Evolutionary conservation across 73 alveolate species (phyloP).

Genomic region (Paramecium sonneborni): DNA sequence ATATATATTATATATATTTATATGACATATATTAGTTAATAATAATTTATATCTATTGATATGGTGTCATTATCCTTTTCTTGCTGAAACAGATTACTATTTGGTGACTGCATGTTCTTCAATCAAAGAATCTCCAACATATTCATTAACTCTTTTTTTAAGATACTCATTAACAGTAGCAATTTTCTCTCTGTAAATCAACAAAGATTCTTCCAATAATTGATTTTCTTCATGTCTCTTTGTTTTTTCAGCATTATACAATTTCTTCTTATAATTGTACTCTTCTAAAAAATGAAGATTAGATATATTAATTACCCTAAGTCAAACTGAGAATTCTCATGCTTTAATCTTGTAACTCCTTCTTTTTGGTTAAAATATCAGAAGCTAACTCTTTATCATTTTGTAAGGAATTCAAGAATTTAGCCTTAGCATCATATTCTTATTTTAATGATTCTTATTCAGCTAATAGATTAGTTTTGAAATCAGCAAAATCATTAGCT

Average conservation of each 20-base stretch:
- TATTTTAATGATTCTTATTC: conserved; percentile 52
- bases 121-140: conserved; percentile 47
- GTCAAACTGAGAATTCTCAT: conserved; percentile 54
- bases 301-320: not conserved
- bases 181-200: conserved; percentile 44
- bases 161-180: conserved; percentile 52
- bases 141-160: conserved; percentile 51
- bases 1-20: not conserved
- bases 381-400: conserved; percentile 36
- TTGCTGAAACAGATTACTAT: not conserved
- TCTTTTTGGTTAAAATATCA: conserved; percentile 39
- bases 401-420: conserved; percentile 31
- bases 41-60: not conserved
- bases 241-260: not conserved
- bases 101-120: conserved; percentile 52
- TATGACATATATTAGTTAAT: not conserved
- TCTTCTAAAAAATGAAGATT: not conserved
- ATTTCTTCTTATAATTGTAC: conserved; percentile 36
- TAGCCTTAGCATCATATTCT: conserved; percentile 59
- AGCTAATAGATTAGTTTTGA: conserved; percentile 49
- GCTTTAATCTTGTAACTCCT: conserved; percentile 35
- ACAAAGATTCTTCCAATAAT: conserved; percentile 32
- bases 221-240: conserved; percentile 49
- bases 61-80: conserved; percentile 37
- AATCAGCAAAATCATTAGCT: conserved; percentile 52